phyloP scores from a whole-genome alignment of 345 rosid species.

The Eucalyptus pumila region DNA sequence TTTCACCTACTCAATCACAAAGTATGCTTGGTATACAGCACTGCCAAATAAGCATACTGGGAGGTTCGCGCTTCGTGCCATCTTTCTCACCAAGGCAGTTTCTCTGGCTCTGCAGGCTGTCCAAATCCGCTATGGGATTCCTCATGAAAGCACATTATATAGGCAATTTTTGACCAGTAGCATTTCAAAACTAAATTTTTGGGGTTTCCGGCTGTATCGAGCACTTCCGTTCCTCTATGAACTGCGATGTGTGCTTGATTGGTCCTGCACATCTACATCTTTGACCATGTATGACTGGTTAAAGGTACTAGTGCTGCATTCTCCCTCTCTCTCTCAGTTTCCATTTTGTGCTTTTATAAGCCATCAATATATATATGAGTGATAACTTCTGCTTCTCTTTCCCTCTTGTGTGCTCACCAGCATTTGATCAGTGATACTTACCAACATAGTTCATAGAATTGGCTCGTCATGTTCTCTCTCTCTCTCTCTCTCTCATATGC shows the following conservation, averaged over 20 bases:
- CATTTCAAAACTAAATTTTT: slow-evolving; percentile 13
- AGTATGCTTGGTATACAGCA: slow-evolving; percentile 23
- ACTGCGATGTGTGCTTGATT: slow-evolving; percentile 37
- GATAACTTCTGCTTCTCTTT: not conserved
- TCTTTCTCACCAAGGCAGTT: slow-evolving; percentile 26
- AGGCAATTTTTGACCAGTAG: slow-evolving; percentile 27
- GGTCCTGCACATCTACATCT: slow-evolving; percentile 42
- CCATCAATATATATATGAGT: not conserved
- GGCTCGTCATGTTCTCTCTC: not conserved
- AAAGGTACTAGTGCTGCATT: slow-evolving; percentile 6
- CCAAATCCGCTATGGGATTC: slow-evolving; percentile 27
- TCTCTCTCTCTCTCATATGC: not conserved
- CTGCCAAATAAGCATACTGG: slow-evolving; percentile 12
- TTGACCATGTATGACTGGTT: slow-evolving; percentile 42
- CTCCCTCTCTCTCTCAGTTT: not conserved
- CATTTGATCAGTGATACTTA: not conserved
- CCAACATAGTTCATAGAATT: not conserved
- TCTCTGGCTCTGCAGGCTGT: slow-evolving; percentile 29
- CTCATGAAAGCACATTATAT: slow-evolving; percentile 26
- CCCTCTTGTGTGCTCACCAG: not conserved
- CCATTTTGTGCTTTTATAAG: not conserved
- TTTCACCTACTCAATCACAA: slow-evolving; percentile 23
- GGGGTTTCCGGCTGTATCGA: slow-evolving; percentile 35
- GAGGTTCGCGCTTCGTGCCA: slow-evolving; percentile 25
- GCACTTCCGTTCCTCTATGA: slow-evolving; percentile 35